Conservation (phyloP, 768 basidiomycete species). For the Inosperma sp. region DNA sequence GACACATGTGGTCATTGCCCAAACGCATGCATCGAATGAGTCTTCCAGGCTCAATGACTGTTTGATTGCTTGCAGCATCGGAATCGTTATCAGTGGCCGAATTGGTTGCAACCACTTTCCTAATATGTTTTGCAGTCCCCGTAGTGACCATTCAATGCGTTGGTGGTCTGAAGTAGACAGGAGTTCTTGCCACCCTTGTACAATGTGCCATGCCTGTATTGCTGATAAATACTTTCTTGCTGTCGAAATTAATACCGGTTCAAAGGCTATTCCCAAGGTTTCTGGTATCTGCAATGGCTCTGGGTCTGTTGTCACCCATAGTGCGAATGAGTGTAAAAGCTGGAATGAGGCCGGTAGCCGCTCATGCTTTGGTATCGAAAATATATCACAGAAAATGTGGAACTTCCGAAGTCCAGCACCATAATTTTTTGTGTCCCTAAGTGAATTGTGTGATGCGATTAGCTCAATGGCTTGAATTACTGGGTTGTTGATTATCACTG, state of each 20-base stretch:
- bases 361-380: constrained; percentile 14
- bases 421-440: constrained; percentile 9
- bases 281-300: no score
- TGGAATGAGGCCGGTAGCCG: constrained; percentile 21
- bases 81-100: constrained; percentile 31
- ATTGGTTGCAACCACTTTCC: constrained; percentile 16
- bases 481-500: constrained; percentile 18
- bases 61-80: constrained; percentile 26
- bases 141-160: constrained; percentile 26
- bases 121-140: constrained; percentile 25
- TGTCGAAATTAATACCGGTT: constrained; percentile 24
- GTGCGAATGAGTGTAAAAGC: constrained; percentile 31
- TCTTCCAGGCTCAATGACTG: constrained; percentile 18
- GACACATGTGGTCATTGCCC: constrained; percentile 32
- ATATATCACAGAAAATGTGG: constrained; percentile 22
- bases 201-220: constrained; percentile 35
- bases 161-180: constrained; percentile 18
- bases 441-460: constrained; percentile 18
- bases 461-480: not conserved
- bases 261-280: constrained; percentile 27
- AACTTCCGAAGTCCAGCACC: constrained; percentile 21
- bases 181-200: constrained; percentile 35
- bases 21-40: constrained; percentile 38
- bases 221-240: constrained; percentile 34
- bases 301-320: constrained; percentile 35